Evolutionary conservation across 495 filamentous ascomycete genomes (phyloP).

Genomic region (Hypoxylon fuscum): DNA sequence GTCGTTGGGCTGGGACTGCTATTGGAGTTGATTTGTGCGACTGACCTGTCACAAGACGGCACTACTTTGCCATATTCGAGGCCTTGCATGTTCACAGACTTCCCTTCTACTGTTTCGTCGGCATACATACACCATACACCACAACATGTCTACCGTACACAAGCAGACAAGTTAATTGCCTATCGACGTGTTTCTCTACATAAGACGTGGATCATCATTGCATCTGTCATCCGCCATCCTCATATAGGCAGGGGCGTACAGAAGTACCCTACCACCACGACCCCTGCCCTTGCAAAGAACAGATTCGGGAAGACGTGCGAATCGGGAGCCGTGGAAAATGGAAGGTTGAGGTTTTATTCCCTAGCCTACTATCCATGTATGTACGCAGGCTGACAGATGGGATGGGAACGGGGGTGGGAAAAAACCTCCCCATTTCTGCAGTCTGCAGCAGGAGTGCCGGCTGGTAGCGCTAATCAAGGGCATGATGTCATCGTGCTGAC

Average conservation of each 20-base stretch:
- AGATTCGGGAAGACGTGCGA: not conserved
- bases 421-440: too few relatives aligned
- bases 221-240: too few relatives aligned
- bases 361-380: not conserved
- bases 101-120: not conserved
- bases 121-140: too few relatives aligned
- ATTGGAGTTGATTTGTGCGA: not conserved
- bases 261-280: not conserved
- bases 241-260: not conserved
- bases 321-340: too few relatives aligned
- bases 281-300: not conserved
- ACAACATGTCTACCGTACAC: too few relatives aligned
- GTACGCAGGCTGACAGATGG: too few relatives aligned
- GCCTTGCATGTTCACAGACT: not conserved
- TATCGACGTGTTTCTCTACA: too few relatives aligned
- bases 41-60: not conserved
- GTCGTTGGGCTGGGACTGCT: too few relatives aligned
- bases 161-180: too few relatives aligned
- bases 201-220: too few relatives aligned
- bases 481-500: conserved; percentile 39
- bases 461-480: not conserved
- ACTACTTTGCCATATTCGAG: not conserved
- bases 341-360: not conserved
- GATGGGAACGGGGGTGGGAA: too few relatives aligned
- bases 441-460: not conserved